A percentile compares a stretch with the other conserved stretches of the same genome.
These are phyloP conservation scores for Saccharomycopsis selenospora DNA, from an alignment of 805 yeast genomes.

Conservation along the genomic window DNA sequence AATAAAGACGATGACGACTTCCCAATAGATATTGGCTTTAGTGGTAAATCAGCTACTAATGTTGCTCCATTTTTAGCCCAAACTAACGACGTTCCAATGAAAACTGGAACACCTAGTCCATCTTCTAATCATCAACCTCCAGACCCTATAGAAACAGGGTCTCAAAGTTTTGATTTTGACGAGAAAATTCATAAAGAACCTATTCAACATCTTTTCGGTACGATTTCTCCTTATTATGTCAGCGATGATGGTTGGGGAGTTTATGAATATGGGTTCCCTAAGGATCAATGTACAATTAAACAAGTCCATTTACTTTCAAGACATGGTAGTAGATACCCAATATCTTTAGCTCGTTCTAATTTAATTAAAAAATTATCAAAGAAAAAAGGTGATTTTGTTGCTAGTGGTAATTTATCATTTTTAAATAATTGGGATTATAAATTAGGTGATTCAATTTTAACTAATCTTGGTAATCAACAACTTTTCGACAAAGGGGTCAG, in stretches of 20 bases:
- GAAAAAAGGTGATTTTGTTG: slow-evolving; percentile 26
- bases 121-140: slow-evolving; percentile 13
- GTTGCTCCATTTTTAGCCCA: slow-evolving; percentile 17
- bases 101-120: slow-evolving; percentile 8
- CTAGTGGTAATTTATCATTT: slow-evolving; percentile 45
- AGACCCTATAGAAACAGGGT: slow-evolving; percentile 20
- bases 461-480: slow-evolving; percentile 22
- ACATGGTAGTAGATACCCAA: slow-evolving; percentile 74
- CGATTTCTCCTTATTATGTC: slow-evolving; percentile 19
- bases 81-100: slow-evolving; percentile 7
- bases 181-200: slow-evolving; percentile 6
- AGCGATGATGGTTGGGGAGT: slow-evolving; percentile 22
- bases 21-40: slow-evolving; percentile 15
- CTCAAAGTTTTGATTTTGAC: slow-evolving; percentile 18
- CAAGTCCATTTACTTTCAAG: slow-evolving; percentile 68
- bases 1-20: background rate
- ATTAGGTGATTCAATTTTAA: slow-evolving; percentile 19
- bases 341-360: slow-evolving; percentile 25
- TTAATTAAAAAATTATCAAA: slow-evolving; percentile 25
- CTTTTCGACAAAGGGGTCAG: slow-evolving; percentile 23
- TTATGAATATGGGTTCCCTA: slow-evolving; percentile 21
- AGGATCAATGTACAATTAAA: slow-evolving; percentile 41
- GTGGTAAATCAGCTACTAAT: slow-evolving; percentile 12
- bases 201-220: slow-evolving; percentile 19
- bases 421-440: slow-evolving; percentile 36